These are phyloP conservation scores for Zygosaccharomyces pseudorouxii DNA, from an alignment of 805 yeast genomes.

Conservation along the genomic window DNA sequence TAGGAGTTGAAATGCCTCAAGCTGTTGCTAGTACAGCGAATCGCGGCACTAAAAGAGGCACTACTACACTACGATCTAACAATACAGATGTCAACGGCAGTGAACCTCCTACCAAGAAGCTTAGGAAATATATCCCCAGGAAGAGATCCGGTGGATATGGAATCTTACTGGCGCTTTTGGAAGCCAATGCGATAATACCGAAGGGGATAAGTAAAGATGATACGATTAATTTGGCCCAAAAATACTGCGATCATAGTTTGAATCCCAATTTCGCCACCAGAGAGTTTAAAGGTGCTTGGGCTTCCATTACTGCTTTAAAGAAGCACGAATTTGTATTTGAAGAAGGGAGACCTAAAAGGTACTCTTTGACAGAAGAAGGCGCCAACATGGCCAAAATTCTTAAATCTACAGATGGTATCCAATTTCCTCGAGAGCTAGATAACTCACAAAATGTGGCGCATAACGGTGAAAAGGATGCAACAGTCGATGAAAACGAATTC, in stretches of 20 bases:
- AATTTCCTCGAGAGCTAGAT: conserved; percentile 25
- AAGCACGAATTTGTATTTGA: conserved; percentile 52
- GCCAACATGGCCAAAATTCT: conserved; percentile 54
- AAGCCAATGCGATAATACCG: conserved; percentile 40
- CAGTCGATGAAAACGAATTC: conserved; percentile 13
- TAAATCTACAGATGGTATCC: conserved; percentile 41
- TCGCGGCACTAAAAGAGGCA: conserved; percentile 15
- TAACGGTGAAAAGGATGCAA: conserved; percentile 2
- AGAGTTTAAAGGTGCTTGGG: conserved; percentile 74
- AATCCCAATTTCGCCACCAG: conserved; percentile 53
- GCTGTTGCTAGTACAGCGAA: conserved; percentile 19
- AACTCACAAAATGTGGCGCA: conserved; percentile 3
- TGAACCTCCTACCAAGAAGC: conserved; percentile 21
- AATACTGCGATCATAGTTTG: conserved; percentile 56
- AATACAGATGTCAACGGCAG: neutral
- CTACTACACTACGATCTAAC: conserved; percentile 16
- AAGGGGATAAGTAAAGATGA: conserved; percentile 63
- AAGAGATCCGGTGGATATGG: conserved; percentile 84
- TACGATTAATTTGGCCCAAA: conserved; percentile 49
- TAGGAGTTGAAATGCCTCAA: conserved; percentile 45
- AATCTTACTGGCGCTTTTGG: conserved; percentile 55
- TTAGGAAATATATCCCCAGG: conserved; percentile 58
- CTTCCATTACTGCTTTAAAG: conserved; percentile 55
- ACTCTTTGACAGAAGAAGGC: conserved; percentile 68
- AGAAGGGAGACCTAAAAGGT: conserved; percentile 56